A percentile compares a stretch with the other conserved stretches of the same genome.
Evolutionary conservation across 768 basidiomycete genomes (phyloP).

Genomic region (Infundibulicybe gibba): DNA sequence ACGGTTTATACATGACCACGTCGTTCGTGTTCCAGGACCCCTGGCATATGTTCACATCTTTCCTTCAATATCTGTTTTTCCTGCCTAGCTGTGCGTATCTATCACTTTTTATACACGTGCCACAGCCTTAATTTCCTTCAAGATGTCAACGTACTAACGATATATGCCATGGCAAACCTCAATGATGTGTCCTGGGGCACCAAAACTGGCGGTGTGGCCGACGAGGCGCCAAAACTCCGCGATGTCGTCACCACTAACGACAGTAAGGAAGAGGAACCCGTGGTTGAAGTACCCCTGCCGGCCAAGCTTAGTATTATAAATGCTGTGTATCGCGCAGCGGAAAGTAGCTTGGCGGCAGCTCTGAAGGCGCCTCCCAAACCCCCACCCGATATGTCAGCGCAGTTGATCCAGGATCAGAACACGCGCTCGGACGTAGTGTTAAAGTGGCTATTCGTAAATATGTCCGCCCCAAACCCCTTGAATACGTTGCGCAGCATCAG

Average conservation of each 20-base stretch:
- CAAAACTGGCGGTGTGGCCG: constrained; percentile 63
- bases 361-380: too few relatives aligned
- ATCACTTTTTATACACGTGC: too few relatives aligned
- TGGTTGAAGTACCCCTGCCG: constrained; percentile 29
- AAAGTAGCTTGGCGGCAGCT: too few relatives aligned
- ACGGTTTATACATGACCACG: constrained; percentile 80
- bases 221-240: constrained; percentile 81
- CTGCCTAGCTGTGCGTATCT: constrained; percentile 45
- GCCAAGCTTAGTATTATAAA: too few relatives aligned
- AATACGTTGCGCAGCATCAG: constrained; percentile 3
- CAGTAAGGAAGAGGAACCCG: constrained; percentile 76
- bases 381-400: too few relatives aligned
- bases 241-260: constrained; percentile 89
- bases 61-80: constrained; percentile 89
- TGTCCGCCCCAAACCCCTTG: constrained; percentile 39
- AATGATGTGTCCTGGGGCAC: constrained; percentile 94
- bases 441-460: constrained; percentile 18
- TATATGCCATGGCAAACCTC: constrained; percentile 91
- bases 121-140: not conserved
- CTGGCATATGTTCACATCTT: constrained; percentile 96
- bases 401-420: too few relatives aligned
- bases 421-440: too few relatives aligned
- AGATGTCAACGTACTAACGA: constrained; percentile 81
- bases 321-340: too few relatives aligned
- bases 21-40: constrained; percentile 90